Evolutionary conservation across 2,329 filamentous ascomycete species (phyloP), one percentile per base, ranked within the genome.

Genomic region (Claviceps pusilla): DNA sequence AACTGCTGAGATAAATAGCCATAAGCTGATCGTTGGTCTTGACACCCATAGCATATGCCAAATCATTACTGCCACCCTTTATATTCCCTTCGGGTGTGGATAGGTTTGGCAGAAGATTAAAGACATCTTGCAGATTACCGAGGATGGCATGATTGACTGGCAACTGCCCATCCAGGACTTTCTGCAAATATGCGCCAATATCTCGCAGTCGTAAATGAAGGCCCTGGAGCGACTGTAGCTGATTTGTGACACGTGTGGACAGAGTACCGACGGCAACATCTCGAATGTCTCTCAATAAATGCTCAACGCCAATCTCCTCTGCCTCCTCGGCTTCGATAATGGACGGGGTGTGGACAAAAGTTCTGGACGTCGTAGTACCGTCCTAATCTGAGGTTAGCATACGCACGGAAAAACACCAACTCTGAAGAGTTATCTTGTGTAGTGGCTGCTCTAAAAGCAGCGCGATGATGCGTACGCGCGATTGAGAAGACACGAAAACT

Each of bases 1-100:
- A 75, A 74, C 88, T 95, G 73, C 88, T 95, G 54, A 98, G 78
- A 71, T 98, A 98, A 69, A 98, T 97, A 52, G 90, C 83, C 87
- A 98, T 96, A 60, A 98, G 80, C 74, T 98, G 93, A 69, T 98
- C 93, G 66, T 98, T 98, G 56, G 91, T 97, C 81, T 98, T 98
- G 74, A 95, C 82, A 72, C 89, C 95, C 89, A 98, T 95, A 41
- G 93, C 90, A 58, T 93, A 81, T n/a, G 89, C 86, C 53, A 98
- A 77, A 69, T 97, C 93, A 65, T 86, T 84, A 63, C 89, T 89
- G 62, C 84, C 72, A 37, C 72, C 66, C 63, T 84, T 78, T 58
- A 75, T 77, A 46, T 83, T 83, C 47, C 77, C 76, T 54, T 87
- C 81, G 35, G 91, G 88, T 42, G 89, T 94, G 10, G 88, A 90